phyloP scores from a whole-genome alignment of 805 yeast species.

The Jamesozyma jinghongensis region DNA sequence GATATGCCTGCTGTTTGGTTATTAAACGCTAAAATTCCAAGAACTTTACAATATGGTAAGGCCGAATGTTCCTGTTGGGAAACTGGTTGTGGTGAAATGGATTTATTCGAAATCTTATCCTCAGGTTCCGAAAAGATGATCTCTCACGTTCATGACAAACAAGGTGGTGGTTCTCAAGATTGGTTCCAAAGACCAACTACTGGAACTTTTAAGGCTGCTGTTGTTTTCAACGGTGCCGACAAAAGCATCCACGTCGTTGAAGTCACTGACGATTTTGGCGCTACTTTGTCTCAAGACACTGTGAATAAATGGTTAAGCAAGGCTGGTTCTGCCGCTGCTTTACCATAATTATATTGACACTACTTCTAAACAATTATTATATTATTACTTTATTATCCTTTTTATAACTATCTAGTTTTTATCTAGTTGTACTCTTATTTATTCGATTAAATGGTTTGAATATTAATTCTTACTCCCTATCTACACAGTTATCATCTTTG shows the following conservation, averaged over 20 bases:
- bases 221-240: conserved; percentile 50
- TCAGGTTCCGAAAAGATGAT: conserved; percentile 68
- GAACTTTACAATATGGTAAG: conserved; percentile 89
- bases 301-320: conserved; percentile 51
- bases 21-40: conserved; percentile 90
- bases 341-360: conserved; percentile 11
- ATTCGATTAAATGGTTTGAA: too few relatives aligned
- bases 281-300: conserved; percentile 45
- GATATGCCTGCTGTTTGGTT: conserved; percentile 99
- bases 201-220: conserved; percentile 82
- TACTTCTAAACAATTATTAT: too few relatives aligned
- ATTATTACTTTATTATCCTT: too few relatives aligned
- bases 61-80: conserved; percentile 89
- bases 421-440: neutral
- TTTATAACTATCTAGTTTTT: too few relatives aligned
- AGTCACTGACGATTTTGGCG: conserved; percentile 50
- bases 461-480: too few relatives aligned
- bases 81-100: conserved; percentile 97
- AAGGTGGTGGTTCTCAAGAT: conserved; percentile 82
- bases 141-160: conserved; percentile 72
- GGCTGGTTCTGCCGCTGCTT: conserved; percentile 40
- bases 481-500: too few relatives aligned
- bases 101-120: conserved; percentile 79
- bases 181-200: conserved; percentile 80
- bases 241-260: conserved; percentile 46